A percentile compares a stretch with the other conserved stretches of the same genome.
Conservation (phyloP, 768 basidiomycete genomes). For the Lentinula boryana region DNA sequence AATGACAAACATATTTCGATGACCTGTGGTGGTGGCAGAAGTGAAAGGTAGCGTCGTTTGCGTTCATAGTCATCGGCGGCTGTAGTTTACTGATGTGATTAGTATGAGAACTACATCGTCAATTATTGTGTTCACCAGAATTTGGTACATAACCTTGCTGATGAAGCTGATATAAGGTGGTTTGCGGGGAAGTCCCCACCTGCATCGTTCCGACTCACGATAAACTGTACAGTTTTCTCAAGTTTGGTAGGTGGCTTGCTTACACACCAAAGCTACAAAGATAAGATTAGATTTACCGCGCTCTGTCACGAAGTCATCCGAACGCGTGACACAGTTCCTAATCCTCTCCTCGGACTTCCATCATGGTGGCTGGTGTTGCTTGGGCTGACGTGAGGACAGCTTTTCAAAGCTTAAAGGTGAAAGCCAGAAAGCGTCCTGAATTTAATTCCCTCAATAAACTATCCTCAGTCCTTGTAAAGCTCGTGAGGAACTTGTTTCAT, state of each 20-base stretch:
- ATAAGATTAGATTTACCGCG: background rate
- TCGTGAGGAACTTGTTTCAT: background rate
- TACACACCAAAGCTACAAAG: background rate
- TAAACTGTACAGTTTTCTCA: constrained; percentile 1
- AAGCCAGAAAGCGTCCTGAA: background rate
- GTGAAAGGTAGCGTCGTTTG: constrained; percentile 66
- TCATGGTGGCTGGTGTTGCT: background rate
- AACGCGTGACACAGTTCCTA: background rate
- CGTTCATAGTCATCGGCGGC: constrained; percentile 43
- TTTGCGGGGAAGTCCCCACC: background rate
- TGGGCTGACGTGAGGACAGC: constrained; percentile 1
- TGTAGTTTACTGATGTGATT: background rate
- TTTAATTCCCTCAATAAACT: background rate
- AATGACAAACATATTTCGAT: constrained; percentile 76
- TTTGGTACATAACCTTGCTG: background rate
- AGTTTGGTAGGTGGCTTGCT: background rate
- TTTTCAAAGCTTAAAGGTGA: background rate
- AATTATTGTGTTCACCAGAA: background rate
- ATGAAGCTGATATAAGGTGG: background rate
- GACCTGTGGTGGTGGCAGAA: constrained; percentile 63
- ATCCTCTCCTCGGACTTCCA: background rate
- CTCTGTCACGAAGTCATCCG: background rate
- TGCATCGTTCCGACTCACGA: background rate
- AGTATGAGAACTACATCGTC: background rate
- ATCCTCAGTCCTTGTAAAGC: background rate